Evolutionary conservation across 106 monocot species (phyloP), one percentile per base, ranked within the genome.

Genomic region (Vanilla planifolia): DNA sequence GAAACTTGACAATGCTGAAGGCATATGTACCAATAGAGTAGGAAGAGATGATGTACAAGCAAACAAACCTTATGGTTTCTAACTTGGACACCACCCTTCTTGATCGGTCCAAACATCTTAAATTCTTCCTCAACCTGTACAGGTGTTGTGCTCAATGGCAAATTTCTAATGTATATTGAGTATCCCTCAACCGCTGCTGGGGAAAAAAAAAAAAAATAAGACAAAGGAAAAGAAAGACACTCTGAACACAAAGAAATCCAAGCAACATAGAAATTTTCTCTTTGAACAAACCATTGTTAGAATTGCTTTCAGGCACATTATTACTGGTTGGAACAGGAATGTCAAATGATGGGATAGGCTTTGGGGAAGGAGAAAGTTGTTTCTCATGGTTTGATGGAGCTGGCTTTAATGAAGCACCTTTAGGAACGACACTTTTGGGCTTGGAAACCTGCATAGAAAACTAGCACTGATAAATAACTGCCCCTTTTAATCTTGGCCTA

Each of bases 21-120:
- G 55, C 23, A 43, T 9, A 30, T 33, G 16, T 10, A 22, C 70
- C 21, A 26, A 1, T 61, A 22, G 24, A 45, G 16, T 30, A 59
- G 28, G 7, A 39, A 23, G 5, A 40, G 37, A 44, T 61, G 10
- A 51, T 43, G 27, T 22, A 21, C 33, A 8, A 39, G 15, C 0
- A n/a, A 21, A 74, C 71, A n/a, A 30, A 94, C 93, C 85, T 83
- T 89, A 44, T 85, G 75, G 74, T 74, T 85, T 83, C 82, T 82
- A 55, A 94, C 89, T 89, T 94, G 93, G 21, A 94, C 77, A 51
- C 93, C 89, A 72, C 72, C 77, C 66, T 77, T 75, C 41, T 73
- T 85, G 60, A 94, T 89, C 27, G 69, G 27, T 22, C 93, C 93
- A 80, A 89, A 94, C 68, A 78, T 89, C 75, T 68, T 79, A 60